Percentiles rank a stretch among this genome's conserved stretches.
These are phyloP conservation scores for Aspergillus unguis DNA, from an alignment of 2,329 filamentous ascomycete species.

Conservation along the genomic window DNA sequence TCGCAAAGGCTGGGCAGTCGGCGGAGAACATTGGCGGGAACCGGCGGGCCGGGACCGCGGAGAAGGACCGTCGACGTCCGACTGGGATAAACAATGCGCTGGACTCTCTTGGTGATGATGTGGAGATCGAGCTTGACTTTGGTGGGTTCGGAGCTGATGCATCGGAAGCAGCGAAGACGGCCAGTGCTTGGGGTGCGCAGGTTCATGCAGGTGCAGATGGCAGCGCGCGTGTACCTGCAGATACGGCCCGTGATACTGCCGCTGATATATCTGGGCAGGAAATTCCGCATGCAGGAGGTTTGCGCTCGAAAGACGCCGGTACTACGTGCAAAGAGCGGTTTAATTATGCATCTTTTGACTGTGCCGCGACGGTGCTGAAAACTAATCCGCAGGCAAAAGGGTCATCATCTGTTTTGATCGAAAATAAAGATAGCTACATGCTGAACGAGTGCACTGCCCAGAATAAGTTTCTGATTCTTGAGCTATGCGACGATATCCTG, in stretches of 20 bases:
- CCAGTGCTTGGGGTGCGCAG: slow-evolving; percentile 28
- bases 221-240: slow-evolving; percentile 27
- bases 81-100: slow-evolving; percentile 64
- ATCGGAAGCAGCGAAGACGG: slow-evolving; percentile 32
- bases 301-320: slow-evolving; percentile 85
- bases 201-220: slow-evolving; percentile 11
- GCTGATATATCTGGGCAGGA: slow-evolving; percentile 39
- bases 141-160: slow-evolving; percentile 56
- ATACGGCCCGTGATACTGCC: slow-evolving; percentile 17
- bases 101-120: slow-evolving; percentile 79
- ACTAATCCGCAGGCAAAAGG: slow-evolving; percentile 84
- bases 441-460: slow-evolving; percentile 80
- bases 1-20: slow-evolving; percentile 79
- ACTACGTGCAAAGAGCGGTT: slow-evolving; percentile 97
- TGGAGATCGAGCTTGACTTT: slow-evolving; percentile 76
- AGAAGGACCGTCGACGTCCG: slow-evolving; percentile 48
- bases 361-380: slow-evolving; percentile 88
- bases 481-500: slow-evolving; percentile 80
- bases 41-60: slow-evolving; percentile 48
- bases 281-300: slow-evolving; percentile 51
- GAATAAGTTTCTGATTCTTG: slow-evolving; percentile 92
- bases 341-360: slow-evolving; percentile 97
- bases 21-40: slow-evolving; percentile 62
- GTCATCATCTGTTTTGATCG: slow-evolving; percentile 80
- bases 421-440: slow-evolving; percentile 99